phyloP scores from a whole-genome alignment of 257 asterid species.

The Handroanthus guayacan region DNA sequence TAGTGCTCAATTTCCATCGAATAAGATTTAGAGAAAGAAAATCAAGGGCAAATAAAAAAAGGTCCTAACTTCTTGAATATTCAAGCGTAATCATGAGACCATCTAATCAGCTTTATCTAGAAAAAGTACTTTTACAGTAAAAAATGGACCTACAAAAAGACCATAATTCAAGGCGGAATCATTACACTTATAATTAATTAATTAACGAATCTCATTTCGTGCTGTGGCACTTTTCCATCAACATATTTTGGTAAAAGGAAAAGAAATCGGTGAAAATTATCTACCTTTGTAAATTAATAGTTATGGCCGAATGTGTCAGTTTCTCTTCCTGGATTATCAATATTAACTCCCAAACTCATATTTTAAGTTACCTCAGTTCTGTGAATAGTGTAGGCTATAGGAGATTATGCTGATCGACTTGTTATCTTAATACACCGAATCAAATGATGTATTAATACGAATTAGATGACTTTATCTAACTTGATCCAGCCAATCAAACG shows the following conservation, averaged over 20 bases:
- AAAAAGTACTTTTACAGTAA: conserved; percentile 17
- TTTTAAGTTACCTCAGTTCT: no score
- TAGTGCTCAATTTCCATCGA: no score
- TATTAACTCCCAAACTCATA: no score
- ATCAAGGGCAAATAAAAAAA: not conserved
- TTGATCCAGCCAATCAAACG: no score
- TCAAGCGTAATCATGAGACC: conserved; percentile 45
- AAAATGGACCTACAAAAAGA: conserved; percentile 36
- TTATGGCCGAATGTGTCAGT: no score
- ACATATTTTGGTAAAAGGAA: not conserved
- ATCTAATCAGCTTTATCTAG: conserved; percentile 35
- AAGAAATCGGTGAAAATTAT: not conserved
- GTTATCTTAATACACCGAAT: no score
- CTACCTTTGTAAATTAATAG: not conserved
- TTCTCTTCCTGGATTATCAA: no score
- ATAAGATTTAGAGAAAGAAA: not conserved
- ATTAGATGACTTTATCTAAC: no score
- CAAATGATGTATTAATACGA: no score
- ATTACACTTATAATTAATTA: conserved; percentile 43
- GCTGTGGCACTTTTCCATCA: not conserved
- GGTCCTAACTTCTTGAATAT: conserved; percentile 5
- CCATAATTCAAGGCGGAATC: conserved; percentile 45
- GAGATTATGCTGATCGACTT: no score
- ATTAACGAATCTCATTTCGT: not conserved
- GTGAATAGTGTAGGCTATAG: no score